These are phyloP conservation scores for Medakamo hakoo DNA, from an alignment of 139 green algal genomes.

Conservation along the genomic window DNA sequence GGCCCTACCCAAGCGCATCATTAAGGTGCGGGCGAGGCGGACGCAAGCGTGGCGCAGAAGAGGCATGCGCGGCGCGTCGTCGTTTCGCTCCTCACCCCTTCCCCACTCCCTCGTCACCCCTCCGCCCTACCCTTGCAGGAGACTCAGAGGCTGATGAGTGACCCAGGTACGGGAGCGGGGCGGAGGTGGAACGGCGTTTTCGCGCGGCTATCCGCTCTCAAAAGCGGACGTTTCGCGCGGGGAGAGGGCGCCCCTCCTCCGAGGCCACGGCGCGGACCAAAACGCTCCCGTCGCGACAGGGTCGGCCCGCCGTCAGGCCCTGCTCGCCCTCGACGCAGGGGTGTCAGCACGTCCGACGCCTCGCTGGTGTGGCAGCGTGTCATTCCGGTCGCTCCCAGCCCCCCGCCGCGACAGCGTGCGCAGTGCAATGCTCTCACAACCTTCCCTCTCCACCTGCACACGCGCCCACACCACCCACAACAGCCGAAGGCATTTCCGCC, in stretches of 20 bases:
- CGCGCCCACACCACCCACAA: background rate
- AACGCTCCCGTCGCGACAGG: no score
- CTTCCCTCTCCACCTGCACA: background rate
- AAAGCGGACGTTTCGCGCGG: background rate
- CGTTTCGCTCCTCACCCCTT: no score
- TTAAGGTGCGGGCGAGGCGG: conserved; percentile 34
- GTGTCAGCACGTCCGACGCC: no score
- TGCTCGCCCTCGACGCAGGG: no score
- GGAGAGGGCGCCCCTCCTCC: background rate
- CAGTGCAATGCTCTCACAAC: no score
- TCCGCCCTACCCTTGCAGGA: conserved; percentile 43
- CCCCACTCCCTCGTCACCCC: no score
- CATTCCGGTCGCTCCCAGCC: no score
- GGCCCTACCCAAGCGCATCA: conserved; percentile 51
- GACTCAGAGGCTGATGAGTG: conserved; percentile 88
- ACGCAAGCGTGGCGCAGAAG: background rate
- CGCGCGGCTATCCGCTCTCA: background rate
- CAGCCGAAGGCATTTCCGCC: conserved; percentile 88
- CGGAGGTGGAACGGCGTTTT: background rate
- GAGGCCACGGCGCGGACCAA: no score
- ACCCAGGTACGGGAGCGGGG: conserved; percentile 48
- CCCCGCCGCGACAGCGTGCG: no score
- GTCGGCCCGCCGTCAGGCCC: no score
- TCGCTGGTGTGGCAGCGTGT: no score
- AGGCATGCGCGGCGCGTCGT: no score